Conservation (phyloP, 2,329 filamentous ascomycete genomes). For the Rhexocercosporidium sp. region DNA sequence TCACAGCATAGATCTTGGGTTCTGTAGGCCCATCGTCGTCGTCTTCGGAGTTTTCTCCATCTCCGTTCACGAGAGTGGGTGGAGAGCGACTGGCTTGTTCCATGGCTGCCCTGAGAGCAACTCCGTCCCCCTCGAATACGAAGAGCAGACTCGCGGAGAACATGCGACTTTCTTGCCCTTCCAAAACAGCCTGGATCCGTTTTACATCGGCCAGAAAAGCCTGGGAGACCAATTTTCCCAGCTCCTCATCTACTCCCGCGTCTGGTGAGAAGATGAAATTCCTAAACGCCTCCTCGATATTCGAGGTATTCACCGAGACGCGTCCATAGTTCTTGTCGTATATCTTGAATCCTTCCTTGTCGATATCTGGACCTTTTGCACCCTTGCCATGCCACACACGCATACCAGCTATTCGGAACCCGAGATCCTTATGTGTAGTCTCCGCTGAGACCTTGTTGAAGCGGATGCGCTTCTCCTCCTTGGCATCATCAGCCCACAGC, state of each 20-base stretch:
- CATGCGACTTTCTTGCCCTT: constrained; percentile 64
- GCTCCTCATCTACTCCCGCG: constrained; percentile 63
- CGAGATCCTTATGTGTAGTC: constrained; percentile 64
- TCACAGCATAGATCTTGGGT: constrained; percentile 77
- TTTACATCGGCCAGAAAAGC: constrained; percentile 60
- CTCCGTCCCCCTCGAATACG: constrained; percentile 67
- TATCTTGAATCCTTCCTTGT: constrained; percentile 59
- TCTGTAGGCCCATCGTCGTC: constrained; percentile 57
- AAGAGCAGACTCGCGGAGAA: constrained; percentile 62
- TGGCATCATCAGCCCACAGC: constrained; percentile 80
- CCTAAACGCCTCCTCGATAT: constrained; percentile 59
- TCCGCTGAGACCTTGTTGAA: constrained; percentile 63
- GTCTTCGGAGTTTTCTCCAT: constrained; percentile 44
- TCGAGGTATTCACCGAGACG: constrained; percentile 55
- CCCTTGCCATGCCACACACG: constrained; percentile 63
- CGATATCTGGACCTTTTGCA: constrained; percentile 57
- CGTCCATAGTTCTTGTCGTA: constrained; percentile 70
- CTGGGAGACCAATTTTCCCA: constrained; percentile 60
- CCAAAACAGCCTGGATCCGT: constrained; percentile 58
- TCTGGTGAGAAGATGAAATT: constrained; percentile 62
- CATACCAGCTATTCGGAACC: constrained; percentile 71
- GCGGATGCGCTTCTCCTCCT: constrained; percentile 60
- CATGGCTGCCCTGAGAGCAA: constrained; percentile 50
- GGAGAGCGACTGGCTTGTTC: constrained; percentile 43
- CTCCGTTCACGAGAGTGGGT: constrained; percentile 31